Base-by-base conservation (phyloP, 805 yeast genomes). In the Metschnikowia amazonensis region DNA sequence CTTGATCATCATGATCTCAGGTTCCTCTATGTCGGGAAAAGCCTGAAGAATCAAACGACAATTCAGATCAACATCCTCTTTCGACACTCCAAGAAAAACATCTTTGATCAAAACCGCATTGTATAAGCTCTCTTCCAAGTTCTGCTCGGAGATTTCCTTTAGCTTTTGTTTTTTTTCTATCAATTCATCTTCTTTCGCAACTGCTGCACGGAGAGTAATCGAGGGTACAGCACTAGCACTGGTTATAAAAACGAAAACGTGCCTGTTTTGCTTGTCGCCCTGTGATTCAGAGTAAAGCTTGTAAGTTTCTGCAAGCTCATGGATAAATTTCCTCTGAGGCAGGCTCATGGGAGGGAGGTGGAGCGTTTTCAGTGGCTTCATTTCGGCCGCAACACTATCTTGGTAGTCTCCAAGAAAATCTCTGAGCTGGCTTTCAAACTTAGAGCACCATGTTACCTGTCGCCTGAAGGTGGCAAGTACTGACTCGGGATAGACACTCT, bases 181-280 rank as follows among this genome's bases (percentile, higher is more conserved):
- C 16, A 55, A 46, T 17, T 51, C 57, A 20, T 51, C 55, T 37
- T 52, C 49, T 14, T 44, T 40, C 14, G 46, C 50, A 13, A 73
- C 56, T 0, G 77, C 76, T 42, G 76, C 76, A 24, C 65, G 66
- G n/a, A 84, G 63, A 1, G 74, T 67, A 35, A 73, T 54, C 9
- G 59, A 54, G 0, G 89, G 87, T 2, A 67, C 46, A 8, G 50
- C 56, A 0, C 71, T 59, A 5, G 55, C 44, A n/a, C 56, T 49
- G 1, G 72, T 65, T 6, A 68, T 55, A 27, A 64, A 70, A n/a
- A 89, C 72, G 51, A 77, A 81, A 0, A 89, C 92, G 9, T 84
- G 78, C 49, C 96, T 64, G 43, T 79, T 72, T 0, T 96, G 96
- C 52, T 88, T 96, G 2, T 77, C 79, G 62, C 87, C 96, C 50